Percentiles rank a stretch among this genome's conserved stretches.
phyloP scores from a whole-genome alignment of 1,139 yeast species.

The Torulaspora pretoriensis region DNA sequence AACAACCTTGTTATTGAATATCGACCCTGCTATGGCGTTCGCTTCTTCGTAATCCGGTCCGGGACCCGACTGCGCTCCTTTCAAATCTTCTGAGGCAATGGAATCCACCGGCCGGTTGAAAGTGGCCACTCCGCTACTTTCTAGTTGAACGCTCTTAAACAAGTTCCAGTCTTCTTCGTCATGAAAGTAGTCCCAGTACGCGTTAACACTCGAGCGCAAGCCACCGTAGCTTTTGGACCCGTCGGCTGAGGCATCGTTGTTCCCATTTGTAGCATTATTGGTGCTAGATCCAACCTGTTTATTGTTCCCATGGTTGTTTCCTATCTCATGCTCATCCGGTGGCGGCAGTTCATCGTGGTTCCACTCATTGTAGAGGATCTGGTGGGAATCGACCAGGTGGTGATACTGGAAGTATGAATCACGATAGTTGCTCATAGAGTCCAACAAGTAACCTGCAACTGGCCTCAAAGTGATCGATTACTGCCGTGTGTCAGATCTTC shows the following conservation, averaged over 20 bases:
- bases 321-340: constrained; percentile 23
- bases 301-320: constrained; percentile 5
- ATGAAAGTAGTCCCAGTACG: constrained; percentile 29
- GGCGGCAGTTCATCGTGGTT: constrained; percentile 27
- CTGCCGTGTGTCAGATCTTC: neutral
- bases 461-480: neutral
- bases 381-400: constrained; percentile 22
- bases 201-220: constrained; percentile 11
- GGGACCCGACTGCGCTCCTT: neutral
- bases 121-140: constrained; percentile 21
- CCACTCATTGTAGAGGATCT: constrained; percentile 29
- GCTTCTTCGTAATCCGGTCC: constrained; percentile 2
- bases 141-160: constrained; percentile 24
- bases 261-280: constrained; percentile 8
- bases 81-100: constrained; percentile 4
- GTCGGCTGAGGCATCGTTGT: constrained; percentile 5
- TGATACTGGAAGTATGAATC: constrained; percentile 24
- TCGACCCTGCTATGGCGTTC: constrained; percentile 16
- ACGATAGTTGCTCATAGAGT: constrained; percentile 16
- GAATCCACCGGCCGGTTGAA: constrained; percentile 11
- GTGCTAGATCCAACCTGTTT: constrained; percentile 5
- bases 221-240: constrained; percentile 6
- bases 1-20: constrained; percentile 15
- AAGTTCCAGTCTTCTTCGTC: constrained; percentile 31
- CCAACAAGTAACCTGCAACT: neutral